Evolutionary conservation across 352 stramenopile species (phyloP).

Genomic region (Globisporangium viniferum): DNA sequence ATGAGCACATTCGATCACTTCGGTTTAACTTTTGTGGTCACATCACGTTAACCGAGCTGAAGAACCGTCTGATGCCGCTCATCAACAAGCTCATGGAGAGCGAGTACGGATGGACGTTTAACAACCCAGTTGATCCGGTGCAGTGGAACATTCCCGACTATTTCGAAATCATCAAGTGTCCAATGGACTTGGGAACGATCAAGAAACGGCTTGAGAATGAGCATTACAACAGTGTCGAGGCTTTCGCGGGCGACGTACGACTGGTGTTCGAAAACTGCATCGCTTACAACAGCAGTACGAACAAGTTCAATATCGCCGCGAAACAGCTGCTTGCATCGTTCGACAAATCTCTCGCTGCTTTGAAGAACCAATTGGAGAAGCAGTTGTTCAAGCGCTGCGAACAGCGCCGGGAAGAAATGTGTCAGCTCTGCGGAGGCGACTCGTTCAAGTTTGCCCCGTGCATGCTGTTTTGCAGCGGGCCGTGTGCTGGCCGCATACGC

Average conservation of each 20-base stretch:
- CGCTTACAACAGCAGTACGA: conserved; percentile 87
- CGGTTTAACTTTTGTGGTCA: conserved; percentile 87
- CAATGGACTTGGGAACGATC: conserved; percentile 99
- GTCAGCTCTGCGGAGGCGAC: conserved; percentile 83
- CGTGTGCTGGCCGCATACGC: conserved; percentile 78
- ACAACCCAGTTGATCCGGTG: conserved; percentile 94
- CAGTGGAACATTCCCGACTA: conserved; percentile 92
- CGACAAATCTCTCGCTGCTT: conserved; percentile 53
- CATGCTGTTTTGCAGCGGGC: conserved; percentile 88
- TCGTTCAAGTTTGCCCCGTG: conserved; percentile 90
- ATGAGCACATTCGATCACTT: conserved; percentile 88
- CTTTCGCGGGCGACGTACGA: conserved; percentile 84
- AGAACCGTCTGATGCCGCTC: conserved; percentile 80
- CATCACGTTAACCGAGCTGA: conserved; percentile 78
- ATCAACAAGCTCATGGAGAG: conserved; percentile 87
- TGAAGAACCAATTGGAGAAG: conserved; percentile 82
- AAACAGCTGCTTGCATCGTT: conserved; percentile 81
- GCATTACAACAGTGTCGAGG: conserved; percentile 91
- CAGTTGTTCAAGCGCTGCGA: conserved; percentile 85
- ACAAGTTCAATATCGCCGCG: conserved; percentile 86
- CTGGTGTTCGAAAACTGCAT: conserved; percentile 90
- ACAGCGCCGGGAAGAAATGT: conserved; percentile 84
- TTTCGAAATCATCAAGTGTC: conserved; percentile 93
- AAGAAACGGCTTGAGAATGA: conserved; percentile 94
- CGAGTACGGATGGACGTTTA: conserved; percentile 91